These are phyloP conservation scores for Vigna angularis DNA, from an alignment of 306 rosid species.

Conservation along the genomic window DNA sequence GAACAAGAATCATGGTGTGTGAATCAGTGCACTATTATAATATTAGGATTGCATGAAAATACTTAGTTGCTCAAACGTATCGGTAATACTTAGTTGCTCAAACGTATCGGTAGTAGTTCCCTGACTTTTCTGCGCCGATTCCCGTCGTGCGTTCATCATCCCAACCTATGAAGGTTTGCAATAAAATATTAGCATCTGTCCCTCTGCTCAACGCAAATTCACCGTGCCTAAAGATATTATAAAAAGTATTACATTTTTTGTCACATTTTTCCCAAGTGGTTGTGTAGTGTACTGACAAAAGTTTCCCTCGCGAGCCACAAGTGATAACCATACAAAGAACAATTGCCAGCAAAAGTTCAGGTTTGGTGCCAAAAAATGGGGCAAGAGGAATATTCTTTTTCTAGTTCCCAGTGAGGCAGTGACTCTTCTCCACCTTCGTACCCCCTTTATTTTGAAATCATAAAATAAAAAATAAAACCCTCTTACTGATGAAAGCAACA, in stretches of 20 bases:
- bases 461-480: neutral
- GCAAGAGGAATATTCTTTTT: conserved; percentile 37
- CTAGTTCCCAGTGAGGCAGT: neutral
- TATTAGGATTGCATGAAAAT: neutral
- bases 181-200: conserved; percentile 33
- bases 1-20: conserved; percentile 34
- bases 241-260: neutral
- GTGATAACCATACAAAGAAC: neutral
- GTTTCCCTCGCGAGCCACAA: conserved; percentile 30
- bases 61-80: neutral
- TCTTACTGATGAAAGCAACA: conserved; percentile 2
- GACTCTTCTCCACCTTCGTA: conserved; percentile 33
- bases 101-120: neutral
- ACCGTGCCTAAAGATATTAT: conserved; percentile 5
- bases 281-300: conserved; percentile 1
- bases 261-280: neutral
- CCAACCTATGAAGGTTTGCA: conserved; percentile 3
- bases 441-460: conserved; percentile 1
- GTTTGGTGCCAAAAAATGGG: conserved; percentile 35
- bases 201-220: conserved; percentile 36
- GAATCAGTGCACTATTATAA: neutral
- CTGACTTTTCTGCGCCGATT: neutral
- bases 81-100: neutral
- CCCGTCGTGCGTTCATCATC: neutral
- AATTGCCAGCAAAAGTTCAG: neutral